Evolutionary conservation across 2,329 filamentous ascomycete genomes (phyloP), one percentile per base, ranked within the genome.

Genomic region (Rosellinia necatrix): DNA sequence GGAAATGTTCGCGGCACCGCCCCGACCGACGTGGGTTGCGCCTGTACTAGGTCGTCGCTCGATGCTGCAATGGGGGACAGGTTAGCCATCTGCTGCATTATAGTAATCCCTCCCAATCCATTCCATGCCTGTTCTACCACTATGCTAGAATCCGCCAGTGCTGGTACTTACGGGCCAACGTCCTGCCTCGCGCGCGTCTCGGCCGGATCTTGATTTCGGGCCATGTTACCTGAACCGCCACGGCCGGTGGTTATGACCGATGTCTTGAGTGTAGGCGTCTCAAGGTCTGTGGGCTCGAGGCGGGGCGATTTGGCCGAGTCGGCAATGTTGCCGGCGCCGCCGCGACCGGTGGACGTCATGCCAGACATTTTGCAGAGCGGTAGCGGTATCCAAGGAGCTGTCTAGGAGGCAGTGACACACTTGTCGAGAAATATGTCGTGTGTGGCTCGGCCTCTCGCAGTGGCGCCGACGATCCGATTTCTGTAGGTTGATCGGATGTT

Each of bases 161-260:
- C n/a, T 27, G 24, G 7, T 47, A 78, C 82, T 70, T 75, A 86
- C 83, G 85, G 83, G 57, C 87, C 85, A 58, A 97, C 90, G 67
- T 97, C 92, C 74, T 97, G 93, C 37, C 86, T 86, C 51, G 85
- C 80, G 61, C 92, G 88, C 30, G 92, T 91, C 70, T 90, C 85
- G 37, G 79, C 75, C 3, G 87, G 85, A 66, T 94, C 88, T 60
- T 84, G 85, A 70, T 88, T 87, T 64, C 76, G 78, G 43, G 89
- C 86, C 88, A 96, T 96, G 78, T 96, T 96, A 58, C 92, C 92
- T 4, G 84, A 87, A 59, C 92, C 92, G 53, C 92, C 92, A 48
- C 92, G 89, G 53, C 92, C 92, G 3, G 92, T 97, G 17, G 92
- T 96, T 70, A 93, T 92, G 63, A 90, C 80, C n/a, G 89, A 77